Conservation (phyloP, 768 basidiomycete species). For the Asterophora lycoperdoides region DNA sequence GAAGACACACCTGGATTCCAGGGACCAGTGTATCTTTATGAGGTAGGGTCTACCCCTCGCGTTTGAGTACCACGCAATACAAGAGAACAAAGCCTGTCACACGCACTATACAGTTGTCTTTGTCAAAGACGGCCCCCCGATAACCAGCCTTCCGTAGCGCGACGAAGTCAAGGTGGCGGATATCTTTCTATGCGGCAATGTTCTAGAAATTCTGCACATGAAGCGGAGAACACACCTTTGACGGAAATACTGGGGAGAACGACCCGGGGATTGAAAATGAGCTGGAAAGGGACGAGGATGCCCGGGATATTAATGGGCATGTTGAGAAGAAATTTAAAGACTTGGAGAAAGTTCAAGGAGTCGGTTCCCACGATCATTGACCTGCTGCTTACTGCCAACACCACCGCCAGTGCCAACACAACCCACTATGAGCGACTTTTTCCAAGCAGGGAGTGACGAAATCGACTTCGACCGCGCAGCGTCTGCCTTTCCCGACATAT, state of each 20-base stretch:
- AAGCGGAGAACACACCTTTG: conserved; percentile 45
- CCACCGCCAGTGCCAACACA: conserved; percentile 8
- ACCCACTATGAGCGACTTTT: conserved; percentile 26
- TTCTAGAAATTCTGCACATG: conserved; percentile 10
- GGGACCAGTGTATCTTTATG: conserved; percentile 72
- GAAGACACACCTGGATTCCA: conserved; percentile 54
- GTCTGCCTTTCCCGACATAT: conserved; percentile 82
- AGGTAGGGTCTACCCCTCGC: conserved; percentile 66
- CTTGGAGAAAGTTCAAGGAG: background rate
- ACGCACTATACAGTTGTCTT: conserved; percentile 92
- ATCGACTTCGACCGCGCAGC: conserved; percentile 83
- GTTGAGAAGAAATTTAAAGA: background rate
- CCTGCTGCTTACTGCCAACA: background rate
- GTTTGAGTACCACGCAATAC: background rate
- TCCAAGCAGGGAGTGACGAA: conserved; percentile 40
- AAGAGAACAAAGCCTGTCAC: background rate
- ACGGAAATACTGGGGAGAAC: conserved; percentile 62
- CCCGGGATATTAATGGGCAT: conserved; percentile 80
- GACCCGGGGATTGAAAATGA: conserved; percentile 61
- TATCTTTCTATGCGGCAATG: conserved; percentile 57
- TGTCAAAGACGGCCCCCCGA: conserved; percentile 91
- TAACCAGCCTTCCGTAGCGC: conserved; percentile 74
- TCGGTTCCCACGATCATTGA: conserved; percentile 20
- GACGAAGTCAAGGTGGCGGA: conserved; percentile 77
- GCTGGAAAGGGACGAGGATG: conserved; percentile 64